phyloP scores from a whole-genome alignment of 2,329 filamentous ascomycete genomes.

The Metarhizium guizhouense region DNA sequence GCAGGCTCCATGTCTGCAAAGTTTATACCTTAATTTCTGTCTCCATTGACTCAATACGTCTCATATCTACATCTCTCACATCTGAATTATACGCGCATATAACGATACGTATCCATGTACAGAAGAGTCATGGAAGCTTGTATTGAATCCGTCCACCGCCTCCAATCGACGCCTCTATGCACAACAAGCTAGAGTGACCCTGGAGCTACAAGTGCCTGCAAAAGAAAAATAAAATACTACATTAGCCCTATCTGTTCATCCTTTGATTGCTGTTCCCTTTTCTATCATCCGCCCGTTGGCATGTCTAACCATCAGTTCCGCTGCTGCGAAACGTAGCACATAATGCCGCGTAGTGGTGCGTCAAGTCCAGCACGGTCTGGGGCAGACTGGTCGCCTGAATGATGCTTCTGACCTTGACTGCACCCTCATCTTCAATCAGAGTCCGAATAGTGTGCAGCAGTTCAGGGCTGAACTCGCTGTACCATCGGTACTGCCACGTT shows the following conservation, averaged over 20 bases:
- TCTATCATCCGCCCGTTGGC: background rate
- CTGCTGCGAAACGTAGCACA: conserved; percentile 94
- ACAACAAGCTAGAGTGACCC: background rate
- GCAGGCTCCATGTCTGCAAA: no score
- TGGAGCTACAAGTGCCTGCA: background rate
- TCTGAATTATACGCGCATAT: no score
- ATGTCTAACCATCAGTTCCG: conserved; percentile 69
- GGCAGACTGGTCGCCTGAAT: conserved; percentile 92
- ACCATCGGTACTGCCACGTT: conserved; percentile 99
- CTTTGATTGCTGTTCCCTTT: background rate
- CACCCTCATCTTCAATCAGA: conserved; percentile 94
- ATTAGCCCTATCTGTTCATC: background rate
- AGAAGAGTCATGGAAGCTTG: background rate
- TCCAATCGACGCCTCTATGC: background rate
- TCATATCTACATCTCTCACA: no score
- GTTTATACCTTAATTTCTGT: no score
- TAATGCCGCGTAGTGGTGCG: conserved; percentile 89
- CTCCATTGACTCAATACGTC: no score
- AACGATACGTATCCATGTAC: background rate
- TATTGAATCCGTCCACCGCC: background rate
- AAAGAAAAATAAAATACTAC: background rate
- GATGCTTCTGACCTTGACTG: conserved; percentile 93
- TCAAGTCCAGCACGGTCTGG: conserved; percentile 86
- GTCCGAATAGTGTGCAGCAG: conserved; percentile 81
- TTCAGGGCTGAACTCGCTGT: conserved; percentile 95